phyloP scores from a whole-genome alignment of 495 filamentous ascomycete species.

The Endocarpon pusillum region DNA sequence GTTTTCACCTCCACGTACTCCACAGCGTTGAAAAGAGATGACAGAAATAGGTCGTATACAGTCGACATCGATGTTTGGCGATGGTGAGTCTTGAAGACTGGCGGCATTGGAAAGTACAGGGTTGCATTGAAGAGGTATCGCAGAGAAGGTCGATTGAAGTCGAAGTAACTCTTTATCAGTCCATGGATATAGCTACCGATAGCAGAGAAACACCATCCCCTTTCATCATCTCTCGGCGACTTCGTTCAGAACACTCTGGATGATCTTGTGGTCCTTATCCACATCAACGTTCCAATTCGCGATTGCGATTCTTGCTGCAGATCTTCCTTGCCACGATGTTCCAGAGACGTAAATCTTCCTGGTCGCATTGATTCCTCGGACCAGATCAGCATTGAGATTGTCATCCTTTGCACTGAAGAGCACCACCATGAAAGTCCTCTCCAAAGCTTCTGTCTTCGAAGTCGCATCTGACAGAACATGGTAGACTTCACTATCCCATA shows the following conservation, averaged over 20 bases:
- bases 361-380: conserved; percentile 52
- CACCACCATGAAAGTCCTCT: conserved; percentile 54
- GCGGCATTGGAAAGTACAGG: too few relatives aligned
- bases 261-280: conserved; percentile 19
- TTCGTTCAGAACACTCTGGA: conserved; percentile 20
- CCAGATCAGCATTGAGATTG: conserved; percentile 44
- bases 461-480: conserved; percentile 40
- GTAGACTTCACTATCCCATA: conserved; percentile 41
- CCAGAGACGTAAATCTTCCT: conserved; percentile 70
- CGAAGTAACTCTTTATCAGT: too few relatives aligned
- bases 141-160: too few relatives aligned
- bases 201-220: too few relatives aligned
- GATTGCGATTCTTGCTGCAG: conserved; percentile 66
- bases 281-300: conserved; percentile 54
- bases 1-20: too few relatives aligned
- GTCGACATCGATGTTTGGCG: too few relatives aligned
- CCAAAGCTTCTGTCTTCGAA: conserved; percentile 20
- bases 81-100: too few relatives aligned
- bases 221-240: too few relatives aligned
- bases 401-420: conserved; percentile 63
- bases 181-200: too few relatives aligned
- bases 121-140: too few relatives aligned
- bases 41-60: too few relatives aligned
- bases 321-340: conserved; percentile 53
- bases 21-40: too few relatives aligned